Evolutionary conservation across 106 monocot species (phyloP), one percentile per base, ranked within the genome.

Genomic region (Agapanthus africanus): DNA sequence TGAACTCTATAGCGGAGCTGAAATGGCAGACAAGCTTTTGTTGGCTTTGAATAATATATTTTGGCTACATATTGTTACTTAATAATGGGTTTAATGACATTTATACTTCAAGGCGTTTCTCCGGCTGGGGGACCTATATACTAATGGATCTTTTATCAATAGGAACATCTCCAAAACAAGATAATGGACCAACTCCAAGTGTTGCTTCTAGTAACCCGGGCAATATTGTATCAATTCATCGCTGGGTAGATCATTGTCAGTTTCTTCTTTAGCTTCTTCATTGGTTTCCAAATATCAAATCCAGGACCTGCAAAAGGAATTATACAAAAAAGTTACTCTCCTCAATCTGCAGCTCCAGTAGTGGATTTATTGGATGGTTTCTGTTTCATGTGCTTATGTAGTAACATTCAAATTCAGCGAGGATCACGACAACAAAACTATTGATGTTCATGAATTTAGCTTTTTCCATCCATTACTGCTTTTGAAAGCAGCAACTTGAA

Each of bases 101-200:
- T 72, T 54, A 9, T 73, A 38, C 32, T 62, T 81, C 4, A 61
- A 79, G 88, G 82, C 66, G 65, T 27, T 62, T 71, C 73, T 61
- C 71, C 78, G 36, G 59, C 61, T 7, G 70, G 60, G 65, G 78
- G 79, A 21, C 66, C 82, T 61, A 97, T 80, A 79, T 92, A 77
- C 54, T 97, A 30, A 78, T 88, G 84, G 95, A 97, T 82, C 91
- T 97, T 66, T 67, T n/a, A n/a, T 97, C 91, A 21, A 87, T 92
- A 69, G 91, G 97, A 66, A 73, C 82, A 50, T 52, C 94, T n/a
- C n/a, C n/a, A n/a, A 7, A 18, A 35, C 22, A 65, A 2, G 87
- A 54, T 79, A 80, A 80, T 67, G 44, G 33, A 19, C 60, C 70
- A 27, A 21, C 70, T 30, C 57, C 84, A 70, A 64, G n/a, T n/a